A percentile compares a stretch with the other conserved stretches of the same genome.
Conservation (phyloP, 2,329 filamentous ascomycete genomes). For the Tympanopsis confertula region DNA sequence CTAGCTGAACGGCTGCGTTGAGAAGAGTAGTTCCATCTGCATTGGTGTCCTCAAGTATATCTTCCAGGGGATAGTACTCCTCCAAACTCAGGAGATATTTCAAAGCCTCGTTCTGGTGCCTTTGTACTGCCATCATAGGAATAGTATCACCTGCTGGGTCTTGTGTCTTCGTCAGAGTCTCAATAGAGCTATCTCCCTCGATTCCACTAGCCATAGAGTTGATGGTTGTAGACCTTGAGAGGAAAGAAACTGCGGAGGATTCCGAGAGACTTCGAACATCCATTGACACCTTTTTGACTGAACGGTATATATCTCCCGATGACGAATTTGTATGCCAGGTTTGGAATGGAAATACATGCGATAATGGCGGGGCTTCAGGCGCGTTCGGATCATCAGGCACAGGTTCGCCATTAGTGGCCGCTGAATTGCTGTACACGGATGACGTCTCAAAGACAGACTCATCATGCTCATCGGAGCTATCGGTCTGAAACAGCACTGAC, state of each 20-base stretch:
- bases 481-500: conserved; percentile 8
- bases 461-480: conserved; percentile 17
- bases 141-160: conserved; percentile 69
- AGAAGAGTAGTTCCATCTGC: conserved; percentile 82
- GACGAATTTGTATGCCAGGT: conserved; percentile 8
- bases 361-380: neutral
- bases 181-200: conserved; percentile 78
- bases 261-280: conserved; percentile 80
- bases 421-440: conserved; percentile 3
- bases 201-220: conserved; percentile 62
- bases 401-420: neutral
- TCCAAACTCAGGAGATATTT: conserved; percentile 68
- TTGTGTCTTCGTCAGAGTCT: conserved; percentile 62
- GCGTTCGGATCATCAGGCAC: neutral
- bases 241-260: conserved; percentile 72
- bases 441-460: conserved; percentile 14
- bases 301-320: conserved; percentile 1
- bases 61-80: conserved; percentile 61
- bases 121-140: conserved; percentile 73
- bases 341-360: conserved; percentile 1
- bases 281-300: conserved; percentile 72
- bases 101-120: conserved; percentile 59
- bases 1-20: conserved; percentile 80
- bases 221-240: conserved; percentile 68
- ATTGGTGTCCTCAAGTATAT: conserved; percentile 73